Evolutionary conservation across 2,329 filamentous ascomycete genomes (phyloP).

Genomic region (Fusarium verticillioides): DNA sequence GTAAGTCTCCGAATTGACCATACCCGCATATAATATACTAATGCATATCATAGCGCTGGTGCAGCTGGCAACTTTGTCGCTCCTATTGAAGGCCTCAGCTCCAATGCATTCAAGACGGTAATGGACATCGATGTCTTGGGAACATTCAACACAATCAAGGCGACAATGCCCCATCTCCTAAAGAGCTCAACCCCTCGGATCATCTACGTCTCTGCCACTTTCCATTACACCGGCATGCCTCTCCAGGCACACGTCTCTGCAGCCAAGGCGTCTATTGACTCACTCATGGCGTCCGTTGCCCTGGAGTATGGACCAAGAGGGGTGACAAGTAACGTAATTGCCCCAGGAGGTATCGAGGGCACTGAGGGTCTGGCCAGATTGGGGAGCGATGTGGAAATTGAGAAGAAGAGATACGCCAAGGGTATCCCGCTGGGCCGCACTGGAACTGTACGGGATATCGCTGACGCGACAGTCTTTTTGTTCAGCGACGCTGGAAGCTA

Average conservation of each 20-base stretch:
- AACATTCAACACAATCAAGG: constrained; percentile 94
- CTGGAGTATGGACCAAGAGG: constrained; percentile 92
- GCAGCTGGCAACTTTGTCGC: constrained; percentile 96
- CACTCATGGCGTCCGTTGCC: constrained; percentile 80
- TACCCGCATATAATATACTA: background rate
- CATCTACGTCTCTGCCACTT: constrained; percentile 88
- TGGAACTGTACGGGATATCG: constrained; percentile 86
- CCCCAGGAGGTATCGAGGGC: constrained; percentile 84
- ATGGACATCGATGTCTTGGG: constrained; percentile 97
- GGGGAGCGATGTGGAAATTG: constrained; percentile 52
- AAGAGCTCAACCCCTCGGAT: constrained; percentile 83
- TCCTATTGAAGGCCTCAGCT: constrained; percentile 80
- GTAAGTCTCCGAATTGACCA: constrained; percentile 60
- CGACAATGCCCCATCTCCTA: constrained; percentile 83
- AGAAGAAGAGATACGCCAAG: constrained; percentile 50
- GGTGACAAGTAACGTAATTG: constrained; percentile 87
- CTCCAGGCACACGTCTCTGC: constrained; percentile 91
- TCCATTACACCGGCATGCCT: constrained; percentile 89
- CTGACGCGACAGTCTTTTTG: constrained; percentile 89
- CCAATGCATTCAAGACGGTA: constrained; percentile 94
- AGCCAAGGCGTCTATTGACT: constrained; percentile 91
- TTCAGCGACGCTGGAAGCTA: constrained; percentile 89
- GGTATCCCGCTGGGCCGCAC: constrained; percentile 78
- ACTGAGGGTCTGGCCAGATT: constrained; percentile 84
- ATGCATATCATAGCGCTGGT: constrained; percentile 71